Conservation (phyloP, 805 yeast genomes). For the Pichia deserticola region DNA sequence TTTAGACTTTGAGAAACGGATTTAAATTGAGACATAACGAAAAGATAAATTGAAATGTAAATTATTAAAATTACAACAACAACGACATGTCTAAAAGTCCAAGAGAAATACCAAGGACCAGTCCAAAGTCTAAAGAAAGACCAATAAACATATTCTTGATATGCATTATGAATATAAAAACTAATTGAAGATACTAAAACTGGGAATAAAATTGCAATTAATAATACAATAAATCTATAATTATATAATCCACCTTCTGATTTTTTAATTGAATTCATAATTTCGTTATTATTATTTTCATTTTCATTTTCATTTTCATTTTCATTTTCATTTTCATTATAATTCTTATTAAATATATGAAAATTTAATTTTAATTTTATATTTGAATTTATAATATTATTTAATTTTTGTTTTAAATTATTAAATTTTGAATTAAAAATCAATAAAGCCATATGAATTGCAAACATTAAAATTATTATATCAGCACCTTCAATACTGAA, state of each 20-base stretch:
- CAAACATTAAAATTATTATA: conserved; percentile 72
- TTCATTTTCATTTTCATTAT: not conserved
- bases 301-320: not conserved
- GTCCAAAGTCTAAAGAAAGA: conserved; percentile 63
- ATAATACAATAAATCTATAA: conserved; percentile 51
- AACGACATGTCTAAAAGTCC: conserved; percentile 75
- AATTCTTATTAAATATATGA: not conserved
- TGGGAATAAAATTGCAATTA: conserved; percentile 53
- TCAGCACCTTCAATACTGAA: conserved; percentile 81
- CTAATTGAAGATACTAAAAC: conserved; percentile 71
- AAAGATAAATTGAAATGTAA: conserved; percentile 64
- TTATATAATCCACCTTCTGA: conserved; percentile 70
- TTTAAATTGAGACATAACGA: conserved; percentile 58
- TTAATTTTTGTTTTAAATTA: not conserved
- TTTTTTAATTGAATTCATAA: conserved; percentile 1
- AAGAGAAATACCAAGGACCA: conserved; percentile 73
- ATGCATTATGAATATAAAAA: conserved; percentile 35
- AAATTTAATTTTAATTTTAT: not conserved
- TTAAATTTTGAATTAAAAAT: conserved; percentile 43
- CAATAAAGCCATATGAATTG: conserved; percentile 70
- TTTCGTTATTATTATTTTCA: not conserved
- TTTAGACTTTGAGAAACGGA: conserved; percentile 26
- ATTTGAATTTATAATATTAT: not conserved
- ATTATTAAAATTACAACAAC: conserved; percentile 54
- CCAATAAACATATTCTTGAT: conserved; percentile 61